Conservation (phyloP, 768 basidiomycete genomes). For the Leccinum sublutescens region DNA sequence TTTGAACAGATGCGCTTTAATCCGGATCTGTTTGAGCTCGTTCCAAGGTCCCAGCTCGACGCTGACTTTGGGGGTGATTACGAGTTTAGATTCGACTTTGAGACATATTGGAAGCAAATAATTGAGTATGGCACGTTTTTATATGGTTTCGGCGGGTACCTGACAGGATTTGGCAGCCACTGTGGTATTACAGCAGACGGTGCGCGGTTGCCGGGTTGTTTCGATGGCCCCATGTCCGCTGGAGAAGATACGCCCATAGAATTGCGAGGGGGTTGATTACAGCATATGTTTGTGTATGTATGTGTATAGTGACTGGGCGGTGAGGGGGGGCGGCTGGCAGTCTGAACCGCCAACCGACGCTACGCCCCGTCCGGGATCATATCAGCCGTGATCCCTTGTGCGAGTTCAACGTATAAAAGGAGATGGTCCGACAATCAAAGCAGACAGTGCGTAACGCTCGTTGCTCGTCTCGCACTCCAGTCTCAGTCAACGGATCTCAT, state of each 20-base stretch:
- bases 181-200: conserved; percentile 59
- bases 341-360: conserved; percentile 19
- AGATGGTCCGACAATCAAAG: conserved; percentile 34
- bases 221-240: conserved; percentile 21
- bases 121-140: conserved; percentile 48
- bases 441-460: conserved; percentile 33
- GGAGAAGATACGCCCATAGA: neutral
- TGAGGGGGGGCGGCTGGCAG: conserved; percentile 12
- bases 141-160: neutral
- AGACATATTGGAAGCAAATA: conserved; percentile 78
- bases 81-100: conserved; percentile 69
- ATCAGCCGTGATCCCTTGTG: conserved; percentile 28
- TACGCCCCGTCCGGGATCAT: conserved; percentile 24
- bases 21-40: conserved; percentile 72
- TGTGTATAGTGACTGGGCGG: conserved; percentile 4
- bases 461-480: conserved; percentile 9
- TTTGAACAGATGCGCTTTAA: conserved; percentile 78
- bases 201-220: conserved; percentile 38
- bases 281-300: conserved; percentile 23
- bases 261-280: conserved; percentile 21
- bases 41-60: conserved; percentile 74
- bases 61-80: conserved; percentile 80
- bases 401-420: conserved; percentile 12
- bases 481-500: conserved; percentile 20
- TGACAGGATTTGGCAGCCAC: conserved; percentile 37